Percentiles rank a stretch among this genome's conserved stretches.
phyloP scores from a whole-genome alignment of 148 eudicot species.

The Rhododendron ovatum region DNA sequence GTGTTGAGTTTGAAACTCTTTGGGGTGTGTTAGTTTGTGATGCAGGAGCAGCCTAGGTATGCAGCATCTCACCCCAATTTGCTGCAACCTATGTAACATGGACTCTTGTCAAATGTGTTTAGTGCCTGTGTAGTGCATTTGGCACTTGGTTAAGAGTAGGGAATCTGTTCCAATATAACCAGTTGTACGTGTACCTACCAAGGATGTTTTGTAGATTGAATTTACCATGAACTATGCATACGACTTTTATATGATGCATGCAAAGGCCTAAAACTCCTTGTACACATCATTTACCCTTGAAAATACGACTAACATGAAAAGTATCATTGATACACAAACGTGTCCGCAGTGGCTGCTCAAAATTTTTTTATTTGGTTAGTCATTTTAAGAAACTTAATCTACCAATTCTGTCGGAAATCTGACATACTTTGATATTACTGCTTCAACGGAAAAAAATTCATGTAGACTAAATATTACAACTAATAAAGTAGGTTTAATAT shows the following conservation, averaged over 20 bases:
- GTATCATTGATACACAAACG: neutral
- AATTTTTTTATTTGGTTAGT: neutral
- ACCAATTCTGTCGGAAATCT: neutral
- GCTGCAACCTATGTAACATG: neutral
- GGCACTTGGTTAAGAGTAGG: neutral
- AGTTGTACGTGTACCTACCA: neutral
- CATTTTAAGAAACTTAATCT: neutral
- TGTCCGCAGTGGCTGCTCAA: neutral
- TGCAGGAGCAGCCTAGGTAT: neutral
- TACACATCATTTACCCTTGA: neutral
- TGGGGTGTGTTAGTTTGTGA: neutral
- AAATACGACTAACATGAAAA: neutral
- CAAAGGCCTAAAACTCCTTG: neutral
- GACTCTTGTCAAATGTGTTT: neutral
- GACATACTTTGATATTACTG: neutral
- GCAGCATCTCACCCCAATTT: neutral
- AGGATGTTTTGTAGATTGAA: neutral
- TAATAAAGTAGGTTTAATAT: neutral
- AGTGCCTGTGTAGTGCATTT: neutral
- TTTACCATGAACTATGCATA: neutral
- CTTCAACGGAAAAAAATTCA: neutral
- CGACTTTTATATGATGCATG: neutral
- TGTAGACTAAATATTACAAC: neutral
- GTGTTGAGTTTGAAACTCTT: neutral
- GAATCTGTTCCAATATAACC: neutral